Base-by-base conservation (phyloP, 495 filamentous ascomycete species). In the Xylaria nigripes region DNA sequence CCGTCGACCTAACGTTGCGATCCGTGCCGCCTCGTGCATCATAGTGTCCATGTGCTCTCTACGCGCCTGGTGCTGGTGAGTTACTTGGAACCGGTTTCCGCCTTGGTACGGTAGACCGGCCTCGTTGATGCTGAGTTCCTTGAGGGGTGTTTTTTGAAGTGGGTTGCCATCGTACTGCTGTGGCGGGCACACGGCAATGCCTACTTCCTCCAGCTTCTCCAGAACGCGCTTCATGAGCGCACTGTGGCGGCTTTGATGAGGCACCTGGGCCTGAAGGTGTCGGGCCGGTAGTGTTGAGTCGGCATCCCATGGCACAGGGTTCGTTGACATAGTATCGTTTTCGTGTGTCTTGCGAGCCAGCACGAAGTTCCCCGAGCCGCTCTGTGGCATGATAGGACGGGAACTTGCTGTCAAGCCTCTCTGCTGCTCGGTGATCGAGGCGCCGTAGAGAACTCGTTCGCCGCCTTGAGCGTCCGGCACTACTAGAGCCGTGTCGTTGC, bases 371-470 rank as follows among this genome's bases (percentile, higher is more conserved):
- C 44, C 62, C 72, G 48, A 74, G 48, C 23, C 59, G 45, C 50
- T 76, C 72, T 30, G 68, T 64, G 51, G 64, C 56, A 24, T 52
- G 27, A 19, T 51, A 60, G 42, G 61, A 57, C 45, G 72, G 72
- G 67, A 74, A 69, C 34, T 61, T 45, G 66, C 68, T 40, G 61
- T 48, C 47, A 51, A 30, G 59, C 25, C 48, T 49, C 45, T 23
- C n/a, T 43, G 19, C 32, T 47, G 46, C 24, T 55, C 19, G 15
- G 21, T 48, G 27, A 29, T 36, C 44, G 43, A 36, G 34, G 38
- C 55, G 57, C 29, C 58, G 61, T n/a, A 66, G 49, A 42, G 34
- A 46, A 45, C 36, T 50, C 0, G 29, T 62, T 30, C 30, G 34
- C 42, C 45, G 29, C 25, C 15, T 38, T 38, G 48, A 24, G 29